Base-by-base conservation (phyloP, 2,329 filamentous ascomycete genomes). In the Stemphylium beticola region DNA sequence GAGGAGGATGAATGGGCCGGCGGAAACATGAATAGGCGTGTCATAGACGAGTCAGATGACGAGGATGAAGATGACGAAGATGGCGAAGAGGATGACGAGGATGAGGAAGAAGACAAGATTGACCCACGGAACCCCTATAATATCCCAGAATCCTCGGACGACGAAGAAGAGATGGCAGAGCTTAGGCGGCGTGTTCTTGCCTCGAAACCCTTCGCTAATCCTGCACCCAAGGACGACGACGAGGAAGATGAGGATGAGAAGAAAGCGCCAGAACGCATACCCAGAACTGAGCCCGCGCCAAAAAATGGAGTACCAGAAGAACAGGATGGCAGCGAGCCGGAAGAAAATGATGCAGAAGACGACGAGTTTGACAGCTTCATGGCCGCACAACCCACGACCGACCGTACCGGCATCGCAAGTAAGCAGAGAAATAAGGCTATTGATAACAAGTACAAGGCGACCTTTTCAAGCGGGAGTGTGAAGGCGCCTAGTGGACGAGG, bases 341-440 rank as follows among this genome's bases (percentile, higher is more conserved):
- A 88, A 3, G 89, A 92, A 17, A 83, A 79, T 9, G 86, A 81
- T 1, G 84, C 86, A 14, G 56, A 61, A 29, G 89, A 95, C 49
- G 89, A 90, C 41, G 89, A 92, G 44, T 96, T 98, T 70, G 93
- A 98, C 70, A 89, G 89, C 62, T 96, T 99, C 74, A 96, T 97
- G 69, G 87, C 93, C 65, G 93, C 95, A 0, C 93, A 91, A 3
- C 92, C 92, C 0, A 86, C 96, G 15, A 97, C 93, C 0, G 93
- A 97, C 73, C 85, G 89, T 49, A 90, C 90, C 11, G 93, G 93
- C 0, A 87, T 89, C 39, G 78, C 82, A 36, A 83, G 85, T 2
- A 86, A 85, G 63, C 82, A 88, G 72, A 79, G 82, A 38, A 62
- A 64, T 46, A 80, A 82, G 57, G 81, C 78, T 42, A 49, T 73